Percentiles rank a stretch among this genome's conserved stretches.
Evolutionary conservation across 495 filamentous ascomycete species (phyloP).

Genomic region (Aspergillus homomorphus): DNA sequence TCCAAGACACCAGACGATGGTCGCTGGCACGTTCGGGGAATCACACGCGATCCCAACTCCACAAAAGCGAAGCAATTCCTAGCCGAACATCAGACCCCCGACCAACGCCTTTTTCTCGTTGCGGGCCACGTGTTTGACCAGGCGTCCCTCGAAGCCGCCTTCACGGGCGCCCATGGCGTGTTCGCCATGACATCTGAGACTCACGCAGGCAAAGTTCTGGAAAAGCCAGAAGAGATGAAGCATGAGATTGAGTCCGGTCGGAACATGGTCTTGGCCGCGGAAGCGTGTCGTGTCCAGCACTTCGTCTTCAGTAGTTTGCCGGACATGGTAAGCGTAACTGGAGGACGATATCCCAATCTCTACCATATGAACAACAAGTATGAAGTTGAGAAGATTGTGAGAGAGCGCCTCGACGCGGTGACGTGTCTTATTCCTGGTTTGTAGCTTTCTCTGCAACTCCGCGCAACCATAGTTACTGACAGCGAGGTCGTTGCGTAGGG

Average conservation of each 20-base stretch:
- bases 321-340: slow-evolving; percentile 14
- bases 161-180: slow-evolving; percentile 31
- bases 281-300: slow-evolving; percentile 30
- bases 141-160: slow-evolving; percentile 23
- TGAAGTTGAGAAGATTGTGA: slow-evolving; percentile 17
- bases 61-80: slow-evolving; percentile 3
- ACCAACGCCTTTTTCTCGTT: neutral
- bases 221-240: slow-evolving; percentile 26
- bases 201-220: slow-evolving; percentile 4
- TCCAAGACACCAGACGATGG: slow-evolving; percentile 11
- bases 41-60: slow-evolving; percentile 41
- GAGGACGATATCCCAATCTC: slow-evolving; percentile 14
- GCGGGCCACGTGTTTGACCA: slow-evolving; percentile 23
- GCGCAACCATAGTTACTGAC: neutral
- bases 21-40: slow-evolving; percentile 36
- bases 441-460: neutral
- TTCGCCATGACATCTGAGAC: slow-evolving; percentile 35
- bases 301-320: slow-evolving; percentile 37
- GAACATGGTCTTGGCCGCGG: slow-evolving; percentile 33
- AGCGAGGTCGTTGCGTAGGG: slow-evolving; percentile 6
- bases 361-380: slow-evolving; percentile 23
- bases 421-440: slow-evolving; percentile 21
- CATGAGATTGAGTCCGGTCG: slow-evolving; percentile 30
- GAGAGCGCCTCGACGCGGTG: slow-evolving; percentile 8
- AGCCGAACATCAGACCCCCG: slow-evolving; percentile 4